Evolutionary conservation across 2,329 filamentous ascomycete species (phyloP).

Genomic region (Fusarium udum): DNA sequence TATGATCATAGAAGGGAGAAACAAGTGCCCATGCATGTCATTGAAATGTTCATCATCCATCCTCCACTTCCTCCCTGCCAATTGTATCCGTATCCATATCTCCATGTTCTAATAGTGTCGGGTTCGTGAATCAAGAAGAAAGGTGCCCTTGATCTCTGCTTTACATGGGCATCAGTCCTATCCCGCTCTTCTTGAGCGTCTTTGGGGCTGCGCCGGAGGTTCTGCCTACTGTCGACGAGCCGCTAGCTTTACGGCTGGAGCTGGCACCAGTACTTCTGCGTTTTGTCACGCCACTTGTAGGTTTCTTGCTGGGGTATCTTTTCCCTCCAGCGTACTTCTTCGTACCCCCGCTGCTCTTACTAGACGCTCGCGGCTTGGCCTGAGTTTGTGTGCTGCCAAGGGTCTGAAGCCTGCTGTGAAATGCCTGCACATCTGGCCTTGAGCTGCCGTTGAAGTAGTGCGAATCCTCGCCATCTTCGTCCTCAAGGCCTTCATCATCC

Average conservation of each 20-base stretch:
- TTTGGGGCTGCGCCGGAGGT: slow-evolving; percentile 36
- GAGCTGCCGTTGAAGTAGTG: slow-evolving; percentile 56
- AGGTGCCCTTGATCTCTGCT: background rate
- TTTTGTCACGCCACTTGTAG: slow-evolving; percentile 43
- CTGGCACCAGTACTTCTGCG: slow-evolving; percentile 44
- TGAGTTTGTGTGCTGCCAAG: slow-evolving; percentile 43
- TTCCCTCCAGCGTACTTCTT: slow-evolving; percentile 44
- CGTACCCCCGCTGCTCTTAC: slow-evolving; percentile 42
- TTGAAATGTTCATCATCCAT: slow-evolving; percentile 30
- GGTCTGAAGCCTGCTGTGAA: slow-evolving; percentile 46
- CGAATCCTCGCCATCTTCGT: slow-evolving; percentile 54
- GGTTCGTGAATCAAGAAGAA: slow-evolving; percentile 10
- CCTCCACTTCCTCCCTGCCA: slow-evolving; percentile 2
- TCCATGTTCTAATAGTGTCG: background rate
- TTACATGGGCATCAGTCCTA: slow-evolving; percentile 48
- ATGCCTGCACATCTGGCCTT: slow-evolving; percentile 48
- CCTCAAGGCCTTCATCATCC: slow-evolving; percentile 51
- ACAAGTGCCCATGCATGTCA: slow-evolving; percentile 23
- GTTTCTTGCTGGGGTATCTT: slow-evolving; percentile 45
- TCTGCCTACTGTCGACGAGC: slow-evolving; percentile 40
- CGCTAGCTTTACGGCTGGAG: slow-evolving; percentile 45
- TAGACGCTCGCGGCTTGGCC: slow-evolving; percentile 40
- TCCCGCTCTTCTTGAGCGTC: slow-evolving; percentile 48
- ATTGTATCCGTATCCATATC: background rate
- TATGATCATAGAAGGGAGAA: slow-evolving; percentile 21